Conservation (phyloP, 495 filamentous ascomycete species). For the Penicillium manginii region DNA sequence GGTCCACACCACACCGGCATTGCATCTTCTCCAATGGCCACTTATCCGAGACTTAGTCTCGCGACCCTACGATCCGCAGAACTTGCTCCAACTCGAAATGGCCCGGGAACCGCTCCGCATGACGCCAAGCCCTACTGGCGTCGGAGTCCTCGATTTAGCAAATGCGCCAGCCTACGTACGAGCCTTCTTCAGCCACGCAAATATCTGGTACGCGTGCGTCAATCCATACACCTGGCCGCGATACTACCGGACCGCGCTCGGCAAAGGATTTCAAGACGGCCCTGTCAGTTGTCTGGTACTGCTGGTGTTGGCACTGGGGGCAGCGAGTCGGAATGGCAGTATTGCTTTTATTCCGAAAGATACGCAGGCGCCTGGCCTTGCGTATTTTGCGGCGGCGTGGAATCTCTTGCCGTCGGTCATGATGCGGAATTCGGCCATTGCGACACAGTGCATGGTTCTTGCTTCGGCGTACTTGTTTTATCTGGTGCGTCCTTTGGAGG, state of each 20-base stretch:
- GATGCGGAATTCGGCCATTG: conserved; percentile 74
- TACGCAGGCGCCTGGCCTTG: conserved; percentile 73
- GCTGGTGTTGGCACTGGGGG: conserved; percentile 75
- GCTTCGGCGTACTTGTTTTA: conserved; percentile 83
- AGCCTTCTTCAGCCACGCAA: conserved; percentile 78
- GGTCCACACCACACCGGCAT: conserved; percentile 75
- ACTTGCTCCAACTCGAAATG: conserved; percentile 81
- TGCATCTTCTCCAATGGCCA: conserved; percentile 81
- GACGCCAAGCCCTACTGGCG: not conserved
- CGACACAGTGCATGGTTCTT: conserved; percentile 78
- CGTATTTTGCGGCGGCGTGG: conserved; percentile 83
- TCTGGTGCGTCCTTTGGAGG: conserved; percentile 76
- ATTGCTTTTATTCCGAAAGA: conserved; percentile 73
- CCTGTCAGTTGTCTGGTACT: conserved; percentile 84
- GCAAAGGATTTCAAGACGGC: conserved; percentile 72
- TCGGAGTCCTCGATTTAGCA: conserved; percentile 59
- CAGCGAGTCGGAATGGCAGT: conserved; percentile 70
- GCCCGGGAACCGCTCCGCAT: conserved; percentile 70
- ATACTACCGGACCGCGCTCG: conserved; percentile 72
- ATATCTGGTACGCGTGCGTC: conserved; percentile 84
- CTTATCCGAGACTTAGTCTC: conserved; percentile 76
- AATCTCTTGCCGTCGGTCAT: conserved; percentile 74
- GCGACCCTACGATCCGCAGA: conserved; percentile 75
- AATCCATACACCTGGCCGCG: conserved; percentile 82
- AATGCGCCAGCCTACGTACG: conserved; percentile 75